phyloP scores from a whole-genome alignment of 2,329 filamentous ascomycete species.

The Ophiostoma perfectum region DNA sequence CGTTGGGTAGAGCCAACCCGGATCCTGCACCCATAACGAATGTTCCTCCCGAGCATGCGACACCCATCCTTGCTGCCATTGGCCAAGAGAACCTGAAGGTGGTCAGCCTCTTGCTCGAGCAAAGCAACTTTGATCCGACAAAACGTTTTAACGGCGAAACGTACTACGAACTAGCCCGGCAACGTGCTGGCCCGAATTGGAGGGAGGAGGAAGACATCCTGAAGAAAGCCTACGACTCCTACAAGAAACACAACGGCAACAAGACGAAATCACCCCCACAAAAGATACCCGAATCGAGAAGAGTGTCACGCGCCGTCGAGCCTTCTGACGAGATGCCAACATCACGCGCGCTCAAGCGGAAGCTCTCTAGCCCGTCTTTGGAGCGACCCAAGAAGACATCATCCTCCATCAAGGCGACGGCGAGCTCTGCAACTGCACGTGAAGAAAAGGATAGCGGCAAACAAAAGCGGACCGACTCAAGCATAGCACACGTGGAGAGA shows the following conservation, averaged over 20 bases:
- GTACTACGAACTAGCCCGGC: constrained; percentile 81
- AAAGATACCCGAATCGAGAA: constrained; percentile 41
- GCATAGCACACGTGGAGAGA: constrained; percentile 43
- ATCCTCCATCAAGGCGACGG: constrained; percentile 29
- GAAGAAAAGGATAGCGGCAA: constrained; percentile 39
- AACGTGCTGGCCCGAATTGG: constrained; percentile 81
- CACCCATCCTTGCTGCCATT: constrained; percentile 90
- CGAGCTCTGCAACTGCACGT: constrained; percentile 39
- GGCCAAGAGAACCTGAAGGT: constrained; percentile 83
- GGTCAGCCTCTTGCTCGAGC: constrained; percentile 70
- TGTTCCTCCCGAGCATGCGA: constrained; percentile 66
- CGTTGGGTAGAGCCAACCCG: constrained; percentile 58
- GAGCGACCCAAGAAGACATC: constrained; percentile 43
- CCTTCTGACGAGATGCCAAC: constrained; percentile 38
- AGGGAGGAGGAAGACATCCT: constrained; percentile 79
- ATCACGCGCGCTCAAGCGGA: constrained; percentile 41
- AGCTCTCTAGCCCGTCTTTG: constrained; percentile 44
- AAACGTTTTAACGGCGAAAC: constrained; percentile 69
- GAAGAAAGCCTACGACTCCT: constrained; percentile 67
- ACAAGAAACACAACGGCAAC: constrained; percentile 44
- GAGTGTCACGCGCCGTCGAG: constrained; percentile 42
- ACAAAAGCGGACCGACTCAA: constrained; percentile 34
- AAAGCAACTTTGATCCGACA: constrained; percentile 76
- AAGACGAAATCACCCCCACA: constrained; percentile 49
- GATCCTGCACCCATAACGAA: constrained; percentile 63